Base-by-base conservation (phyloP, 495 filamentous ascomycete species). In the Pyronema omphalodes region DNA sequence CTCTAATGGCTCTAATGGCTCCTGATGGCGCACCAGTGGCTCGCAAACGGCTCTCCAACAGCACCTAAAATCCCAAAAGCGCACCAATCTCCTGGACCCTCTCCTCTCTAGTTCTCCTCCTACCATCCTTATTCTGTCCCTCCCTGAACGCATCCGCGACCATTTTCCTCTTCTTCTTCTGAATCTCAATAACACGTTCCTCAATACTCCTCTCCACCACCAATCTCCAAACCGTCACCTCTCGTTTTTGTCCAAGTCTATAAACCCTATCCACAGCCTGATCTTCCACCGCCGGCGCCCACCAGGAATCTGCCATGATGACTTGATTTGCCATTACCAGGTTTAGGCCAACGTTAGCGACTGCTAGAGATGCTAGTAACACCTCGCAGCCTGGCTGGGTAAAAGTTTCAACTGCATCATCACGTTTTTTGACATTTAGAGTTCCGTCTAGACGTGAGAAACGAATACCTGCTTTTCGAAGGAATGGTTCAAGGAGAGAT, bases 211-310 rank as follows among this genome's bases (percentile, higher is more conserved):
- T 77, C 53, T 93, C 83, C 74, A 94, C 82, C 0, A 94, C 76
- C 6, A 94, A 68, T 52, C 87, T 71, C 75, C 83, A 89, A 5
- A 94, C 83, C 1, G 78, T 85, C 0, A 80, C 83, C 56, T 80
- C 76, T 34, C 81, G 72, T 52, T 73, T 88, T 68, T 96, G 88
- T 2, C 88, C 88, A 0, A 94, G 74, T 3, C 88, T 73, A 57
- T 94, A 86, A 14, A 94, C 88, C 0, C 88, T 80, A 63, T 96
- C 88, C 2, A 94, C 76, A 23, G 88, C 88, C 61, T 96, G 88
- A 60, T 93, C 87, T 66, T 96, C 88, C 55, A 94, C 88, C 0
- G 86, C 88, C 0, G 87, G 86, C 3, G 87, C 86, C 86, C 88
- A 94, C 88, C 86, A 94, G 44, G 76, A 81, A 63, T 96, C 88